phyloP scores from a whole-genome alignment of 2,329 filamentous ascomycete species.

The Trichophyton verrucosum region DNA sequence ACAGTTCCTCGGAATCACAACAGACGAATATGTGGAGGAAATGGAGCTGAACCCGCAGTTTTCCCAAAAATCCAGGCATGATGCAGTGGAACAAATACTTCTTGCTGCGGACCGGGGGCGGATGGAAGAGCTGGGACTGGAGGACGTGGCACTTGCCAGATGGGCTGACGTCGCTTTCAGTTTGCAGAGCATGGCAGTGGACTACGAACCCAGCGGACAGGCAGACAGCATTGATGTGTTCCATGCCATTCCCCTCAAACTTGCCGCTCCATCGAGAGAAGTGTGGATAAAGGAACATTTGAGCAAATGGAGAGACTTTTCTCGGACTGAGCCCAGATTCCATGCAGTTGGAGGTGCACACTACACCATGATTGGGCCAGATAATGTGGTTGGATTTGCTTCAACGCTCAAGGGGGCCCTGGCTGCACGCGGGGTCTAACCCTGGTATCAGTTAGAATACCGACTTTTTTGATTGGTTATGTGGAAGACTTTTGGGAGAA shows the following conservation, averaged over 20 bases:
- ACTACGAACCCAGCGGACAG: constrained; percentile 34
- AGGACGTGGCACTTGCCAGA: not conserved
- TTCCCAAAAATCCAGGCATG: not conserved
- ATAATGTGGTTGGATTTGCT: constrained; percentile 27
- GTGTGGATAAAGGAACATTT: constrained; percentile 16
- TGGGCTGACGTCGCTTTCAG: not conserved
- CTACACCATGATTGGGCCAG: constrained; percentile 30
- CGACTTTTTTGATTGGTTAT: too few species aligned
- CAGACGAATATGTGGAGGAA: constrained; percentile 20
- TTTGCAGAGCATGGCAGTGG: constrained; percentile 7
- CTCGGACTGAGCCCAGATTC: constrained; percentile 16
- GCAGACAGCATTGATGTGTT: constrained; percentile 34
- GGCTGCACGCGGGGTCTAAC: not conserved
- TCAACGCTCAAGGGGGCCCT: constrained; percentile 11
- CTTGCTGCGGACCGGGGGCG: constrained; percentile 9
- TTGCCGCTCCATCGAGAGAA: constrained; percentile 16
- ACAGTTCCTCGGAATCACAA: constrained; percentile 31
- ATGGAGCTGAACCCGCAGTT: constrained; percentile 8
- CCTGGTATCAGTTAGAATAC: not conserved
- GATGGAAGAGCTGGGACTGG: constrained; percentile 7
- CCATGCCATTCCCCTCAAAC: constrained; percentile 25
- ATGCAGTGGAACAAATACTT: not conserved
- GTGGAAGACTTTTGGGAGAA: too few species aligned
- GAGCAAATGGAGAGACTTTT: constrained; percentile 28
- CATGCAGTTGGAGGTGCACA: constrained; percentile 29